A percentile compares a stretch with the other conserved stretches of the same genome.
Evolutionary conservation across 148 eudicot species (phyloP).

Genomic region (Chenopodium album): DNA sequence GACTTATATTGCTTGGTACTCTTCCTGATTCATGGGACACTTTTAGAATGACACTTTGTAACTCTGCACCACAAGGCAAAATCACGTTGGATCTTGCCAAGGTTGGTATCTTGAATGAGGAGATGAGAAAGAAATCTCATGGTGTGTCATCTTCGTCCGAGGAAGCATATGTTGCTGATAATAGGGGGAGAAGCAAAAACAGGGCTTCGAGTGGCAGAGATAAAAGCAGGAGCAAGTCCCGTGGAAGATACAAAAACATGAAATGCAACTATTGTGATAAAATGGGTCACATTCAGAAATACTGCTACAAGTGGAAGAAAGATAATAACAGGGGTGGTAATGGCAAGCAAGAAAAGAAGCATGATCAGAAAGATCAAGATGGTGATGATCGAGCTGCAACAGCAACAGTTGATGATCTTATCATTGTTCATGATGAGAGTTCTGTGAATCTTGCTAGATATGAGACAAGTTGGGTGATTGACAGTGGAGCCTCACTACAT

Average conservation of each 20-base stretch:
- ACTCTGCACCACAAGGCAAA: background rate
- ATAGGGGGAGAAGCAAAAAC: conserved; percentile 5
- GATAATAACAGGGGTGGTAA: conserved; percentile 1
- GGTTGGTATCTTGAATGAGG: background rate
- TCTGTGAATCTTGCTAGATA: background rate
- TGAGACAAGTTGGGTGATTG: conserved; percentile 14
- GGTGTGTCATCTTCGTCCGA: background rate
- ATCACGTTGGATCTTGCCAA: background rate
- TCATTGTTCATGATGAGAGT: background rate
- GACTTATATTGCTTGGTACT: background rate
- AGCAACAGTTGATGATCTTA: background rate
- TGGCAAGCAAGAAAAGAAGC: conserved; percentile 5
- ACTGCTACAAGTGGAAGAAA: conserved; percentile 4
- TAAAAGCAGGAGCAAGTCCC: conserved; percentile 11
- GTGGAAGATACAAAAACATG: conserved; percentile 1
- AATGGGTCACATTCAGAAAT: conserved; percentile 8
- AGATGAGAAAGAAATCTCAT: too few species aligned
- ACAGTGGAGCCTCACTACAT: conserved; percentile 22
- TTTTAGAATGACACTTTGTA: conserved; percentile 1
- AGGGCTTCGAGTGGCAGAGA: background rate
- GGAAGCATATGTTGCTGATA: background rate
- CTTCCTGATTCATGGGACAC: background rate
- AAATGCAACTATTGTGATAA: background rate
- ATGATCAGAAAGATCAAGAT: background rate
- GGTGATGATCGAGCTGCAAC: background rate